Conservation (phyloP, 495 filamentous ascomycete species). For the Cladorrhinum samala region DNA sequence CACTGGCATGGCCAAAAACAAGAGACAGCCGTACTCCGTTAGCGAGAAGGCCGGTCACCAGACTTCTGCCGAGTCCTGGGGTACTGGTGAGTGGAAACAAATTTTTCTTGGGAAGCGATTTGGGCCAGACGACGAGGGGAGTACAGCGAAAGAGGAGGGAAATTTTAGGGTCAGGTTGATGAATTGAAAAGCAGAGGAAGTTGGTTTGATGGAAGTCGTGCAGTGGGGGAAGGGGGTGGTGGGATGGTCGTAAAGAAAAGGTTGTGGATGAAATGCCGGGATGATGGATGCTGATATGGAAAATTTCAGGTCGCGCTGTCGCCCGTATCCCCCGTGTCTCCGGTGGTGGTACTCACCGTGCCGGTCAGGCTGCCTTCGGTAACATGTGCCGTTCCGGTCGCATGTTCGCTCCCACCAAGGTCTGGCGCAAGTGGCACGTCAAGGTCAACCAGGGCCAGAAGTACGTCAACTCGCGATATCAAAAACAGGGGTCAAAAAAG, state of each 20-base stretch:
- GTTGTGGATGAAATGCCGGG: background rate
- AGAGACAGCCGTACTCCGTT: constrained; percentile 98
- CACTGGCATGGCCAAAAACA: constrained; percentile 99
- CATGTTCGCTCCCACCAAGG: constrained; percentile 99
- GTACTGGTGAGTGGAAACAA: constrained; percentile 75
- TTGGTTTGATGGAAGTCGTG: background rate
- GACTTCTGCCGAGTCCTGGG: constrained; percentile 99
- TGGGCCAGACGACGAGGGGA: background rate
- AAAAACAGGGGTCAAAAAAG: background rate
- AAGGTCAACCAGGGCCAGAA: constrained; percentile 98
- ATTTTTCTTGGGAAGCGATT: constrained; percentile 6
- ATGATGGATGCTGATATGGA: constrained; percentile 1
- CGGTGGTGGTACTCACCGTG: constrained; percentile 99
- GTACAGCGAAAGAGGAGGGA: background rate
- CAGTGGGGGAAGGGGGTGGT: constrained; percentile 13
- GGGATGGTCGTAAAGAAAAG: constrained; percentile 16
- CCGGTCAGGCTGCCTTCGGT: constrained; percentile 99
- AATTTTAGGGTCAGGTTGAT: background rate
- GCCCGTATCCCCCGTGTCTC: constrained; percentile 99
- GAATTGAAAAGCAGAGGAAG: constrained; percentile 3
- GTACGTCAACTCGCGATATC: constrained; percentile 41
- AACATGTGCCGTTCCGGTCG: constrained; percentile 99
- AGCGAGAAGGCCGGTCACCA: constrained; percentile 99
- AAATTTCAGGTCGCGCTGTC: constrained; percentile 79
- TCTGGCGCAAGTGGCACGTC: constrained; percentile 99